Evolutionary conservation across 2,329 filamentous ascomycete genomes (phyloP), one percentile per base, ranked within the genome.

Genomic region (Calonectria hongkongensis): DNA sequence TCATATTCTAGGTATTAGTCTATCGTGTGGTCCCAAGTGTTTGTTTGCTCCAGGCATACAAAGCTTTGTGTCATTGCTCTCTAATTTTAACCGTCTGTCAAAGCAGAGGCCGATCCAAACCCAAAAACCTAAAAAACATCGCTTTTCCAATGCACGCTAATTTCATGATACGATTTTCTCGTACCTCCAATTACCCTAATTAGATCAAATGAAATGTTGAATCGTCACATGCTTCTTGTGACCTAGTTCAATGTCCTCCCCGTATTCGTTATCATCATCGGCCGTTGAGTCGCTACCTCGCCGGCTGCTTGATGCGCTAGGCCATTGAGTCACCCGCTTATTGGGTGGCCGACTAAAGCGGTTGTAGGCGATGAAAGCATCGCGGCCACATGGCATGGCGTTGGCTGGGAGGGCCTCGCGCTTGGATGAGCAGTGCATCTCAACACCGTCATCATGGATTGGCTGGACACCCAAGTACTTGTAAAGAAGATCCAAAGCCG

Each of bases 391-490:
- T 0, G 30, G 16, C 0, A 66, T 3, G 2, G 71, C 60, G 28
- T 75, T 74, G 16, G 63, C 68, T 8, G 68, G 71, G 9, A 64
- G 56, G 1, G 65, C 54, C 4, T 50, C 67, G 2, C 48, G 51
- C 5, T 47, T 10, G 16, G 68, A 70, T 0, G 27, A 56, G 1
- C 68, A 33, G 43, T 65, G 68, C 45, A 65, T 41, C 4, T 73
- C 71, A 6, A 75, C 51, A 1, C 72, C 70, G 2, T 78, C 76
- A 0, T 78, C 71, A 7, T 80, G 81, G 62, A 88, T 84, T 0
- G 84, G 84, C 58, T 81, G 60, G 12, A 88, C 83, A 4, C 83
- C 83, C 1, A 73, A 6, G 3, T 56, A 70, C 1, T 28, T 39
- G 13, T 79, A 79, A 25, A 73, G 7, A 2, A 73, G 21, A 1